Percentiles rank a stretch among this genome's conserved stretches.
phyloP scores from a whole-genome alignment of 2,329 filamentous ascomycete genomes.

The Penicillium sp. region DNA sequence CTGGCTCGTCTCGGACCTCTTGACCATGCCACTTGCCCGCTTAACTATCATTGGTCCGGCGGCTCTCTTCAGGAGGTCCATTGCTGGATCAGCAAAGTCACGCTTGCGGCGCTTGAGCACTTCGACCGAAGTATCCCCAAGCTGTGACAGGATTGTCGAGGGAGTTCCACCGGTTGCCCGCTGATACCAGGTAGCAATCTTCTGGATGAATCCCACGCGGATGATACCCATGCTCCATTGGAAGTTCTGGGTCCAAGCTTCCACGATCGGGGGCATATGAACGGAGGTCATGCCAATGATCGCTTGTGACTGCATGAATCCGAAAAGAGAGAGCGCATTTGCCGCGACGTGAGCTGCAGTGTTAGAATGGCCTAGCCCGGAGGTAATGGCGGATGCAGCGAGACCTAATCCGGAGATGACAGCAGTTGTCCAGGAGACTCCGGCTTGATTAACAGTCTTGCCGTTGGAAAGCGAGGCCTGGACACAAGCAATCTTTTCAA shows the following conservation, averaged over 20 bases:
- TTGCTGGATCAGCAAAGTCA: conserved; percentile 43
- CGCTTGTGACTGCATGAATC: conserved; percentile 91
- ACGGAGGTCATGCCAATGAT: conserved; percentile 84
- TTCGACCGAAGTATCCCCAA: conserved; percentile 75
- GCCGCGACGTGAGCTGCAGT: conserved; percentile 92
- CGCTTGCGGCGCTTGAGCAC: conserved; percentile 62
- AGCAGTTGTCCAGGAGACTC: conserved; percentile 85
- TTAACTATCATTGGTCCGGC: not conserved
- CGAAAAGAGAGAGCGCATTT: conserved; percentile 89
- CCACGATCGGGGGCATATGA: conserved; percentile 78
- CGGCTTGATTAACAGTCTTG: conserved; percentile 84
- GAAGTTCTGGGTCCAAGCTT: conserved; percentile 95
- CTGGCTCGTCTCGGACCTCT: conserved; percentile 50
- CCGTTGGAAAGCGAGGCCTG: conserved; percentile 86
- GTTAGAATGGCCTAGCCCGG: conserved; percentile 86
- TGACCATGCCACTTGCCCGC: conserved; percentile 41
- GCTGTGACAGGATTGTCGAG: conserved; percentile 70
- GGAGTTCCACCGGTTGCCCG: conserved; percentile 85
- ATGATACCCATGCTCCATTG: conserved; percentile 99
- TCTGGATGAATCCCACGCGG: conserved; percentile 78
- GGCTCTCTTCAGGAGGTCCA: conserved; percentile 28
- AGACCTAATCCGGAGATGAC: conserved; percentile 82
- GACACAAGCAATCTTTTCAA: conserved; percentile 73
- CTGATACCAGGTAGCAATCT: conserved; percentile 92
- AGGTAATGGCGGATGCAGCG: conserved; percentile 81